A percentile compares a stretch with the other conserved stretches of the same genome.
These are phyloP conservation scores for Maudiozyma pseudohumilis DNA, from an alignment of 805 yeast species.

Conservation along the genomic window DNA sequence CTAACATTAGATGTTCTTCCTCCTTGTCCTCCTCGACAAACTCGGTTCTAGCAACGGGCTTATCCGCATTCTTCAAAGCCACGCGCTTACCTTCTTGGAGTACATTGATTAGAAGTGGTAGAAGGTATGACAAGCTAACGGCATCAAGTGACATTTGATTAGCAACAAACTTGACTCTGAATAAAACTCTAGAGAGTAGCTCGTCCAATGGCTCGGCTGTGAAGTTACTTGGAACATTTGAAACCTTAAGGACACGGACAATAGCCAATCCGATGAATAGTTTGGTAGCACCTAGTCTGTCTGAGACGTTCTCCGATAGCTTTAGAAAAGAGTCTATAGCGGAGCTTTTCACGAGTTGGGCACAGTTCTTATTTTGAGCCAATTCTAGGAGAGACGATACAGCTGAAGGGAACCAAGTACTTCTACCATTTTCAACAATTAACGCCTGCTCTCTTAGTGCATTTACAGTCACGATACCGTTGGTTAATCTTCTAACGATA, in stretches of 20 bases:
- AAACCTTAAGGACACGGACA: conserved; percentile 44
- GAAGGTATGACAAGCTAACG: conserved; percentile 55
- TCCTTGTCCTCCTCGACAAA: conserved; percentile 76
- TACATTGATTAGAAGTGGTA: conserved; percentile 65
- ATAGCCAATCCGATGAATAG: conserved; percentile 59
- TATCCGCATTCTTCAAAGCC: conserved; percentile 44
- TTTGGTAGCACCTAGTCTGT: conserved; percentile 42
- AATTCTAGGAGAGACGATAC: conserved; percentile 40
- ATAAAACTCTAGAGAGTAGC: conserved; percentile 56
- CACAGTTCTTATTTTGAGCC: conserved; percentile 29
- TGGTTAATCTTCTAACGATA: conserved; percentile 31
- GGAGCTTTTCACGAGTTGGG: conserved; percentile 33
- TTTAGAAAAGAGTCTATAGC: conserved; percentile 44
- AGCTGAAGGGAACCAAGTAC: conserved; percentile 65
- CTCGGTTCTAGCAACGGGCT: conserved; percentile 48
- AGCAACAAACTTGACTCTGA: conserved; percentile 62
- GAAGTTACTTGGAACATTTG: conserved; percentile 37
- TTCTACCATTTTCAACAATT: conserved; percentile 52
- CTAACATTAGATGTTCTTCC: conserved; percentile 74
- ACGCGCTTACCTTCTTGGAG: conserved; percentile 54
- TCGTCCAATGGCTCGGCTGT: conserved; percentile 44
- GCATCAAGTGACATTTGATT: conserved; percentile 65
- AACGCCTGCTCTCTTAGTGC: conserved; percentile 43
- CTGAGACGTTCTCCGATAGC: conserved; percentile 42
- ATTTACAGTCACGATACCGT: conserved; percentile 44